Evolutionary conservation across 306 rosid species (phyloP).

Genomic region (Comarum palustre): DNA sequence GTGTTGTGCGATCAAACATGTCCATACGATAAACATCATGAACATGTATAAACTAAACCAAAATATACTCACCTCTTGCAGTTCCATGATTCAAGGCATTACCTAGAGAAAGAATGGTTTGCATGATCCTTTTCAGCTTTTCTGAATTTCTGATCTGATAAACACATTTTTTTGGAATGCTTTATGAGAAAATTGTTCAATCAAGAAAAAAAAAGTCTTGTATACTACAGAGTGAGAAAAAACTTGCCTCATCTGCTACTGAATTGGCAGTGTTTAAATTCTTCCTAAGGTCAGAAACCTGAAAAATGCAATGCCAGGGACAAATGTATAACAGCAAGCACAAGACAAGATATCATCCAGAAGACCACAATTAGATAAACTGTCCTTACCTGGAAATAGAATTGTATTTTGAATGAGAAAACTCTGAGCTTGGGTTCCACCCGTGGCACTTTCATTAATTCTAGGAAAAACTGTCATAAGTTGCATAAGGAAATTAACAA

Average conservation of each 20-base stretch:
- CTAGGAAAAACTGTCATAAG: conserved; percentile 69
- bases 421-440: conserved; percentile 89
- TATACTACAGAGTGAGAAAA: conserved; percentile 19
- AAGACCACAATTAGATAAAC: conserved; percentile 20
- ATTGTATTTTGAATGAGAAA: conserved; percentile 85
- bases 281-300: conserved; percentile 82
- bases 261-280: conserved; percentile 69
- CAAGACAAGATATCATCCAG: conserved; percentile 23
- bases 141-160: conserved; percentile 83
- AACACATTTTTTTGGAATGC: conserved; percentile 27
- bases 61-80: conserved; percentile 77
- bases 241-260: conserved; percentile 75
- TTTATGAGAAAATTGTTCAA: conserved; percentile 21
- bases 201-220: conserved; percentile 8
- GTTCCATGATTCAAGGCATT: conserved; percentile 98
- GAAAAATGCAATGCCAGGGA: conserved; percentile 27
- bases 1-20: neutral
- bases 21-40: neutral
- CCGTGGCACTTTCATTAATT: conserved; percentile 90
- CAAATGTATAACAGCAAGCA: conserved; percentile 24
- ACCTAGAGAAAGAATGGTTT: conserved; percentile 96
- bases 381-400: conserved; percentile 65
- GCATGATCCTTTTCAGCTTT: conserved; percentile 98
- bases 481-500: conserved; percentile 29
- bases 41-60: conserved; percentile 1